Evolutionary conservation across 225 moss, liverwort and hornwort species (phyloP), one percentile per base, ranked within the genome.

Genomic region (Antitrichia curtipendula): DNA sequence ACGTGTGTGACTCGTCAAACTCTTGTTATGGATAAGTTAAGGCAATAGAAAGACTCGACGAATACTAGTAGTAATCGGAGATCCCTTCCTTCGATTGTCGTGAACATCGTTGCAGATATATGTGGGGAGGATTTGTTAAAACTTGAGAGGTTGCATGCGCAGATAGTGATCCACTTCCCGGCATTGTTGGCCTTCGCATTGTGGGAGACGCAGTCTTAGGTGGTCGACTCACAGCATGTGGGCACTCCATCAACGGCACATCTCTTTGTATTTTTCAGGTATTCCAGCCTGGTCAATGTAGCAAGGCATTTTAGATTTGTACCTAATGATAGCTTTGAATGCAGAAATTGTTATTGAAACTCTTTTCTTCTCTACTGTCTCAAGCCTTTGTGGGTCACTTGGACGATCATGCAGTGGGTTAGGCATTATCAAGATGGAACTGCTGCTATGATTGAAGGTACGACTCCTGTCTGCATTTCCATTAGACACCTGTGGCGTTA

Each of bases 251-350:
- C 76, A 96, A 99, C 81, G 99, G 99, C 91, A 99, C 99, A 64
- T 90, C 97, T 88, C 91, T 99, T 68, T 99, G 99, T 89, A 99
- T 99, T 88, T 99, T 99, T 89, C 99, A 98, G 96, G 98, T 98
- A 92, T 74, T 76, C 54, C 73, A 83, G 83, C 45, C 31, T 72
- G 53, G 68, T 49, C 68, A 50, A 21, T 69, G 45, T 31, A 49
- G 38, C 32, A 59, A 58, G 74, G 56, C 73, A 27, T 45, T 22
- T 64, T 64, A 34, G 47, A 64, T 83, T 69, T 89, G 45, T 22
- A 25, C 72, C 18, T 41, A 16, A 36, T 85, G 53, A 64, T 74
- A 64, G 50, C 54, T 74, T 85, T 34, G 72, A 84, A 36, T 80
- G 54, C 62, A 78, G 43, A 65, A 28, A 71, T 53, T 79, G 54